Conservation (phyloP, 2,329 filamentous ascomycete genomes). For the Orbilia javanica region DNA sequence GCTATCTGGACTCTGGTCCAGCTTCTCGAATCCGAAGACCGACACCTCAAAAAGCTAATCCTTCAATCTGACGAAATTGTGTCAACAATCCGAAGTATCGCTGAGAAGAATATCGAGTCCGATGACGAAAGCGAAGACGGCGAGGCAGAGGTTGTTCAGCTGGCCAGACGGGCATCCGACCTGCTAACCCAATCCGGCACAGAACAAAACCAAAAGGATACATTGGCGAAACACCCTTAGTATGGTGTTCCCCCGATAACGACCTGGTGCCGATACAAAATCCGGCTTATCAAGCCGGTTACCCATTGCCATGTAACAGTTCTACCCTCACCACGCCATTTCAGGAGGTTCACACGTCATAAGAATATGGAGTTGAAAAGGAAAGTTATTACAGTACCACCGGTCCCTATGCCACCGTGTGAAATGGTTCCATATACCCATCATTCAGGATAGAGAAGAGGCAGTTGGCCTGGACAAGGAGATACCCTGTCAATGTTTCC, state of each 20-base stretch:
- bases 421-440: constrained; percentile 25
- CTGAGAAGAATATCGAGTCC: constrained; percentile 86
- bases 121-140: constrained; percentile 73
- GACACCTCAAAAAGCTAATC: constrained; percentile 87
- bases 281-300: constrained; percentile 25
- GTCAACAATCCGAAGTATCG: constrained; percentile 89
- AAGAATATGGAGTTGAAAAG: constrained; percentile 34
- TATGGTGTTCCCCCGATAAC: constrained; percentile 49
- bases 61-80: constrained; percentile 91
- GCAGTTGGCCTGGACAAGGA: not conserved
- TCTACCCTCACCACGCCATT: constrained; percentile 28
- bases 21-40: constrained; percentile 93
- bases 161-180: constrained; percentile 90
- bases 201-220: constrained; percentile 83
- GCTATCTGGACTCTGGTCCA: constrained; percentile 98
- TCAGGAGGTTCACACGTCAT: constrained; percentile 31
- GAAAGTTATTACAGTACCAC: constrained; percentile 19
- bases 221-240: constrained; percentile 46
- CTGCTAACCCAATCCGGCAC: constrained; percentile 80
- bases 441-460: constrained; percentile 7
- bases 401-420: not conserved
- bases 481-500: constrained; percentile 1
- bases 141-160: constrained; percentile 63
- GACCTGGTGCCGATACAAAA: constrained; percentile 38
- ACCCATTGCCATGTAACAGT: constrained; percentile 13